phyloP scores from a whole-genome alignment of 192 early-diverging fungal genomes.

The Linnemannia hyalina region DNA sequence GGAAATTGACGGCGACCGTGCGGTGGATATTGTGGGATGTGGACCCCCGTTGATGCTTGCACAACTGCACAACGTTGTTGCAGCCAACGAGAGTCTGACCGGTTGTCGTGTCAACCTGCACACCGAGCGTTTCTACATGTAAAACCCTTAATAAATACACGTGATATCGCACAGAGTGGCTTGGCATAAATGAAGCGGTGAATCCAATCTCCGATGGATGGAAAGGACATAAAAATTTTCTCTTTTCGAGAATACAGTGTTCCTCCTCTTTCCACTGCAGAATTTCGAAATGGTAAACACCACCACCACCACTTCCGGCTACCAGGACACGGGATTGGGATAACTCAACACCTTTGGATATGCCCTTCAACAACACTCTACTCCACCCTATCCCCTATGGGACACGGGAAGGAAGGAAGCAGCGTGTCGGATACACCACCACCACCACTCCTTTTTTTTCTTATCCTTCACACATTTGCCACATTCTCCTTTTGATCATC shows the following conservation, averaged over 20 bases:
- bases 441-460: not conserved
- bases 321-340: not conserved
- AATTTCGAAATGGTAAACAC: constrained; percentile 55
- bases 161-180: not conserved
- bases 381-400: not conserved
- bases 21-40: constrained; percentile 46
- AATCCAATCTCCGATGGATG: constrained; percentile 19
- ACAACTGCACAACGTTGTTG: constrained; percentile 44
- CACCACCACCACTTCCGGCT: not conserved
- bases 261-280: constrained; percentile 49
- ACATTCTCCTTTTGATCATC: constrained; percentile 9
- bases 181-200: not conserved
- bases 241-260: constrained; percentile 1
- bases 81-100: constrained; percentile 29
- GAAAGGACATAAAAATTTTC: constrained; percentile 30
- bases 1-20: constrained; percentile 13
- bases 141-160: not conserved
- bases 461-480: constrained; percentile 4
- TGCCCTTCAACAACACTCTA: not conserved
- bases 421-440: constrained; percentile 1
- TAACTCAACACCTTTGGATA: not conserved
- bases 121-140: constrained; percentile 50
- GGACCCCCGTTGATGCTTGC: constrained; percentile 43
- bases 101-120: constrained; percentile 48
- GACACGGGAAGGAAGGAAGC: not conserved